Base-by-base conservation (phyloP, 225 moss, liverwort and hornwort genomes). In the Pseudisothecium myosuroides region DNA sequence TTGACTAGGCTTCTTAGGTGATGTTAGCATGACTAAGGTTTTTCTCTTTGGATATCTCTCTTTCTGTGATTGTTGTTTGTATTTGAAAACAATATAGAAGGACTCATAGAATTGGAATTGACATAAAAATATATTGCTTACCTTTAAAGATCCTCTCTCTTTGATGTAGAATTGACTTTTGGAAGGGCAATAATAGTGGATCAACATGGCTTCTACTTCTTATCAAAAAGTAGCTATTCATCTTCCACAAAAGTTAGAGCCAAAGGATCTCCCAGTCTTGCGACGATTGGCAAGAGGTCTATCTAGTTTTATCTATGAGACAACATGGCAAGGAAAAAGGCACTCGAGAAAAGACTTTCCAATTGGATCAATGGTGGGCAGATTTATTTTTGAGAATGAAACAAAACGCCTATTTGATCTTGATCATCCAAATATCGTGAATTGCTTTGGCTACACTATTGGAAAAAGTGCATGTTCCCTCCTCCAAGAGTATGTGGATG, bases 51-150 rank as follows among this genome's bases (percentile, higher is more conserved):
- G 9, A 24, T 2, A 81, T 21, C 4, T 20, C 4, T 43, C 17
- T 28, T 39, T n/a, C 2, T 41, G 6, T 9, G 4, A 4, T 43
- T 62, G 32, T 6, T 43, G 4, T 41, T 81, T 43, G 45, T 29
- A 59, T 59, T n/a, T 20, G 39, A 41, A 59, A 26, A 5, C 2
- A 45, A 45, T n/a, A n/a, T n/a, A n/a, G n/a, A n/a, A 45, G 13
- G 32, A 45, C 4, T 31, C 2, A 3, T 14, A 9, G 2, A 45
- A 32, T 10, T 45, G 6, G 43, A 31, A 14, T 14, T 15, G 14
- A 10, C 0, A 0, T 14, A 0, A 5, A 61, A 43, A 10, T 17
- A 7, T 0, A 3, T 22, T 2, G 2, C 2, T 47, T 0, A 23
- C n/a, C 1, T 62, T 23, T 47, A 5, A 61, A 10, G 23, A 34